Conservation (phyloP, 305 asterid species). For the Galium porrigens region DNA sequence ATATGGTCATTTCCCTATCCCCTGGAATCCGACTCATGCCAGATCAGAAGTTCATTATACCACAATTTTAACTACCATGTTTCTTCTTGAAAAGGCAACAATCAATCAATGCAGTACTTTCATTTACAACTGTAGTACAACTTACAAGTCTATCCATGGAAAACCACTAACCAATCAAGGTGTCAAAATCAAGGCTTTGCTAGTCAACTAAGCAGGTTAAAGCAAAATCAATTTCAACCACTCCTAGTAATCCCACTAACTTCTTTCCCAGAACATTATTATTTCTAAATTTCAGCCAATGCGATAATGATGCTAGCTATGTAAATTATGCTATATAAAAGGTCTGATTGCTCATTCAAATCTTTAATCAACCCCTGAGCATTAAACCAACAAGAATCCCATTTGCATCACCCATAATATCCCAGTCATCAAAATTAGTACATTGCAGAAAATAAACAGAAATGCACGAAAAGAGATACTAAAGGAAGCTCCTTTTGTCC, state of each 20-base stretch:
- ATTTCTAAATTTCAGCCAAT: neutral
- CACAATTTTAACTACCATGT: neutral
- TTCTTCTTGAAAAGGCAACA: slow-evolving; percentile 2
- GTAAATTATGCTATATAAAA: too few relatives aligned
- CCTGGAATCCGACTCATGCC: neutral
- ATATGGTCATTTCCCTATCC: neutral
- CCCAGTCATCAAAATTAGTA: neutral
- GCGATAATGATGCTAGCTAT: too few relatives aligned
- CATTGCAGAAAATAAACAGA: slow-evolving; percentile 2
- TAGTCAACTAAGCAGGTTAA: neutral
- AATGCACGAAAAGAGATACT: neutral
- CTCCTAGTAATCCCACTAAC: neutral
- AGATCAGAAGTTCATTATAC: neutral
- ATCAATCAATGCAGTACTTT: neutral
- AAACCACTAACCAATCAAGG: neutral
- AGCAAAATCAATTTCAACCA: neutral
- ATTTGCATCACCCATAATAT: neutral
- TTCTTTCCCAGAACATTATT: too few relatives aligned
- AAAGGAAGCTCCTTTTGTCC: neutral
- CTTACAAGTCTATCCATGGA: neutral
- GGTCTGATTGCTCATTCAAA: neutral
- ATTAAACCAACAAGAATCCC: neutral
- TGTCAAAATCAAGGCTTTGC: neutral
- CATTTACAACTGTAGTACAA: neutral
- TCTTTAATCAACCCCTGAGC: neutral